These are phyloP conservation scores for Plantago ovata DNA, from an alignment of 257 asterid genomes.

Conservation along the genomic window DNA sequence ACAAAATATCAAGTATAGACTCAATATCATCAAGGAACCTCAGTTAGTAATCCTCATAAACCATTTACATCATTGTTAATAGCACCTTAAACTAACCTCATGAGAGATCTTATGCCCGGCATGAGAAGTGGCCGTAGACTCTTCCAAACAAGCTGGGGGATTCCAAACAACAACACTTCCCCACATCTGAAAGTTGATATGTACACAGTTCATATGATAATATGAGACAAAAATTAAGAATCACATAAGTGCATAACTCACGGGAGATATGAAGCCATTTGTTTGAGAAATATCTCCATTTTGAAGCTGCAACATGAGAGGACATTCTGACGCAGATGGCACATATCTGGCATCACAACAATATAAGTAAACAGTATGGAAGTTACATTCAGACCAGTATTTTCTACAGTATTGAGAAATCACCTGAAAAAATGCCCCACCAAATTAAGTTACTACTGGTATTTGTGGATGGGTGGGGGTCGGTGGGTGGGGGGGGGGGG, in stretches of 20 bases:
- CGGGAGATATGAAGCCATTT: conserved; percentile 97
- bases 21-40: background rate
- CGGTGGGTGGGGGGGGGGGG: no score
- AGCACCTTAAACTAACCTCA: conserved; percentile 45
- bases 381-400: conserved; percentile 15
- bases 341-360: conserved; percentile 49
- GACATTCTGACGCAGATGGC: conserved; percentile 89
- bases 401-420: conserved; percentile 12
- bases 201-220: conserved; percentile 19
- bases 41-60: background rate
- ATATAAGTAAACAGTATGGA: conserved; percentile 16
- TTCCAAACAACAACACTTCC: conserved; percentile 95
- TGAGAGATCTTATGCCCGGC: conserved; percentile 54
- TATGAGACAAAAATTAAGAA: conserved; percentile 22
- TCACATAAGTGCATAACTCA: conserved; percentile 35
- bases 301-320: conserved; percentile 74
- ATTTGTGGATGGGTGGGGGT: no score
- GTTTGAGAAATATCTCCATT: conserved; percentile 65
- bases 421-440: conserved; percentile 2
- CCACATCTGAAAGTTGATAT: conserved; percentile 73
- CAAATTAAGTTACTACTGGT: background rate
- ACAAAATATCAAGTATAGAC: no score
- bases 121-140: conserved; percentile 31
- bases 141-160: conserved; percentile 63
- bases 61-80: background rate